A percentile compares a stretch with the other conserved stretches of the same genome.
Evolutionary conservation across 805 yeast genomes (phyloP).

Genomic region (Cyberlindnera japonica): DNA sequence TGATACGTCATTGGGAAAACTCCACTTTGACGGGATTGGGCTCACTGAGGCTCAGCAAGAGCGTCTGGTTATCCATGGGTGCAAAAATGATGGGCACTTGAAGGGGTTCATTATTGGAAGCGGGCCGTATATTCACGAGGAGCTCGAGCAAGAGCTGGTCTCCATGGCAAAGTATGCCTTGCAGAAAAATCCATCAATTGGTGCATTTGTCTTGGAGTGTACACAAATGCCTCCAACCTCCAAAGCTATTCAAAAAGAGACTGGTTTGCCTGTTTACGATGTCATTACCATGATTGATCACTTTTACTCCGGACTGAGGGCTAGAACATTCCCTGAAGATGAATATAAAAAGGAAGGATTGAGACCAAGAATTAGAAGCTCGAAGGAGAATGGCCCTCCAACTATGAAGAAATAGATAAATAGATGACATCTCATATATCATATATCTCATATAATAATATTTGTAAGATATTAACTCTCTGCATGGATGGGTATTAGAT

Average conservation of each 20-base stretch:
- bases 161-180: slow-evolving; percentile 23
- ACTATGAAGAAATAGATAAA: neutral
- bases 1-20: slow-evolving; percentile 21
- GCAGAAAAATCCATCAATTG: slow-evolving; percentile 21
- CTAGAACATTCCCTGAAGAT: slow-evolving; percentile 24
- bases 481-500: too few relatives aligned
- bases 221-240: slow-evolving; percentile 36
- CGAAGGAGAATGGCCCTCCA: slow-evolving; percentile 21
- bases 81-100: slow-evolving; percentile 23
- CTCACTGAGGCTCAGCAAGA: slow-evolving; percentile 23
- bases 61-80: slow-evolving; percentile 23
- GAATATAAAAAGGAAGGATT: slow-evolving; percentile 21
- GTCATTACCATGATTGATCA: slow-evolving; percentile 32
- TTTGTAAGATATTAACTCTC: too few relatives aligned
- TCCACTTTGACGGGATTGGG: slow-evolving; percentile 31
- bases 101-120: slow-evolving; percentile 27
- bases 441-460: neutral
- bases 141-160: slow-evolving; percentile 28
- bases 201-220: slow-evolving; percentile 33
- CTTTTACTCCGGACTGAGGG: slow-evolving; percentile 30
- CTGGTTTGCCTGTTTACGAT: slow-evolving; percentile 32
- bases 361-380: slow-evolving; percentile 27
- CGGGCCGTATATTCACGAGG: slow-evolving; percentile 25
- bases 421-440: too few relatives aligned
- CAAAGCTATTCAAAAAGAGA: slow-evolving; percentile 27